Percentiles rank a stretch among this genome's conserved stretches.
phyloP scores from a whole-genome alignment of 257 asterid species.

The Avicennia marina region DNA sequence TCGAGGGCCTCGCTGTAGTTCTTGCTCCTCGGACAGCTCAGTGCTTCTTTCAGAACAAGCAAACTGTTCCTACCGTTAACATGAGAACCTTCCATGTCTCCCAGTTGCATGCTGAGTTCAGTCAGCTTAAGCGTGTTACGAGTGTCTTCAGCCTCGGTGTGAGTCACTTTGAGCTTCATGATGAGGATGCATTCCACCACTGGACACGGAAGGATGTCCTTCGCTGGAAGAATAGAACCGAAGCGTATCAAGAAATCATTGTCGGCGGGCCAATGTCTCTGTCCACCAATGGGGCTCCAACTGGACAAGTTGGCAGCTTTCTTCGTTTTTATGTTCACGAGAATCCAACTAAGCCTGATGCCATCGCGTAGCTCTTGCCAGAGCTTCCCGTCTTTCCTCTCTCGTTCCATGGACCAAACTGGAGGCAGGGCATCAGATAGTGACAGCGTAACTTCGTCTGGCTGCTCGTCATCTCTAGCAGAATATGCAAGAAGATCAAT shows the following conservation, averaged over 20 bases:
- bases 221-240: conserved; percentile 79
- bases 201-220: conserved; percentile 70
- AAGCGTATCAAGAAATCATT: conserved; percentile 74
- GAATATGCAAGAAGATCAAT: conserved; percentile 60
- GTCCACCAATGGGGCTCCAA: conserved; percentile 82
- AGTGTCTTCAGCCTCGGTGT: conserved; percentile 32
- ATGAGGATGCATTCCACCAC: conserved; percentile 73
- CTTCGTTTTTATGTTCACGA: conserved; percentile 62
- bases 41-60: conserved; percentile 67
- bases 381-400: conserved; percentile 78
- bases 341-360: conserved; percentile 75
- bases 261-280: conserved; percentile 90
- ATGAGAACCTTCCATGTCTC: conserved; percentile 89
- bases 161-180: conserved; percentile 55
- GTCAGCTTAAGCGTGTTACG: conserved; percentile 47
- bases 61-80: conserved; percentile 75
- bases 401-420: conserved; percentile 52
- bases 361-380: conserved; percentile 82
- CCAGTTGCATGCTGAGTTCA: conserved; percentile 82
- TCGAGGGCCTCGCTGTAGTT: conserved; percentile 73
- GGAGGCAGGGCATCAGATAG: conserved; percentile 59
- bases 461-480: conserved; percentile 39
- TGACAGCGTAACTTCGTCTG: conserved; percentile 36
- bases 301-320: conserved; percentile 83
- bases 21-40: conserved; percentile 67